Percentiles rank a stretch among this genome's conserved stretches.
Conservation (phyloP, 129 eudicot genomes). For the Smallanthus sonchifolius region DNA sequence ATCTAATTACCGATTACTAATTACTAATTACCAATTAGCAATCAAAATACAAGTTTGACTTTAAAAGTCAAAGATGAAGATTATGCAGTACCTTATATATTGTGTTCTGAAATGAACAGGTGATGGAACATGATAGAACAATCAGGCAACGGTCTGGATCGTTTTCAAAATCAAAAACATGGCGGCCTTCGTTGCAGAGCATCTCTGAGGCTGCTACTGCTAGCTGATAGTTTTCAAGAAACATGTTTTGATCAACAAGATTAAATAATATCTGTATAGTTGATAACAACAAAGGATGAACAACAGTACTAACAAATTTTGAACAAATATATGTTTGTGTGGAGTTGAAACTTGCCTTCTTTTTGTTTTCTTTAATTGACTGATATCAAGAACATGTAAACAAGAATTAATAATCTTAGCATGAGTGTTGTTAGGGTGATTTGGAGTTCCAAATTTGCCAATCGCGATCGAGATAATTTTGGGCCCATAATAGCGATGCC, state of each 20-base stretch:
- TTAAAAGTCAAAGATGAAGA: constrained; percentile 23
- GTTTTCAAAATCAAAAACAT: constrained; percentile 59
- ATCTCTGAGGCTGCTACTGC: constrained; percentile 73
- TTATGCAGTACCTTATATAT: constrained; percentile 5
- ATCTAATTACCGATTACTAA: neutral
- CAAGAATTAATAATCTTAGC: neutral
- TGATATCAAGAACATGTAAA: constrained; percentile 2
- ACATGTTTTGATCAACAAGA: constrained; percentile 20
- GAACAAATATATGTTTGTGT: constrained; percentile 28
- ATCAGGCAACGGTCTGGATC: constrained; percentile 53
- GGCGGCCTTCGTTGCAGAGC: constrained; percentile 90
- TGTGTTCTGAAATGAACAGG: constrained; percentile 27
- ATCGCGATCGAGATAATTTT: constrained; percentile 33
- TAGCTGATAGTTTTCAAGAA: constrained; percentile 24
- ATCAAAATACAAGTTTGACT: neutral
- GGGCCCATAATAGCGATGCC: constrained; percentile 13
- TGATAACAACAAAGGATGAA: constrained; percentile 23
- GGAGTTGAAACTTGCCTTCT: constrained; percentile 34
- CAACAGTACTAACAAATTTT: constrained; percentile 27
- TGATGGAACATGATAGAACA: constrained; percentile 37
- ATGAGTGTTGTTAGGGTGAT: constrained; percentile 15
- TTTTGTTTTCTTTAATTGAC: constrained; percentile 10
- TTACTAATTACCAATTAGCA: neutral
- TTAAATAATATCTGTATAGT: constrained; percentile 49
- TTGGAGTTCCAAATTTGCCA: constrained; percentile 61